Evolutionary conservation across 495 filamentous ascomycete species (phyloP), one percentile per base, ranked within the genome.

Genomic region (Penicillium steckii): DNA sequence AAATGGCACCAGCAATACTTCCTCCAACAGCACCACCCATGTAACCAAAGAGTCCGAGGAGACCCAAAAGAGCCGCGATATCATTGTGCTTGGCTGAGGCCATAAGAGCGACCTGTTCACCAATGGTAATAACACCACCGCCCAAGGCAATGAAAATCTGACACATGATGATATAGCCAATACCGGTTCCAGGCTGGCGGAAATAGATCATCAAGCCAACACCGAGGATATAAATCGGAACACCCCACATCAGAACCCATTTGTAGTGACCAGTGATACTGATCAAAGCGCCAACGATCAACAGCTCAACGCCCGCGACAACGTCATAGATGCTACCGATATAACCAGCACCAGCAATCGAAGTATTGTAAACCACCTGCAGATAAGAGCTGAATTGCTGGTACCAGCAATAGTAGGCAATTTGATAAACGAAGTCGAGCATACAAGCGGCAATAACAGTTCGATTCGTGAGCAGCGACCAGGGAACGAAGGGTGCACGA

Each of bases 81-180:
- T 88, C 71, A 37, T 89, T 72, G 53, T 89, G 88, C 4, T 77
- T 67, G 0, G 80, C 76, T 2, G 80, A 81, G 0, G 86, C 84
- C 75, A 90, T 84, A 55, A 83, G 75, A 3, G 86, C 84, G 24
- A 90, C 80, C 57, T 90, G 82, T 56, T 82, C 80, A 52, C 69
- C 71, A 57, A 90, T 82, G 45, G 88, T 68, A 13, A 85, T 65
- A 4, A 75, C 76, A 15, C 78, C 73, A 1, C 84, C 85, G 10
- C 73, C 71, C 37, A 90, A 70, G 26, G 86, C 80, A 57, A 89
- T 84, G 69, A 89, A 82, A 61, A 91, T 83, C 66, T 91, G 80
- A 56, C 80, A 85, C 81, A 89, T 85, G 59, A 89, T 71, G 22
- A 91, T 72, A 59, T 85, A 88, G 9, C 84, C 86, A 32, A 89